Evolutionary conservation across 768 basidiomycete species (phyloP), one percentile per base, ranked within the genome.

Genomic region (Boletus insuetus): DNA sequence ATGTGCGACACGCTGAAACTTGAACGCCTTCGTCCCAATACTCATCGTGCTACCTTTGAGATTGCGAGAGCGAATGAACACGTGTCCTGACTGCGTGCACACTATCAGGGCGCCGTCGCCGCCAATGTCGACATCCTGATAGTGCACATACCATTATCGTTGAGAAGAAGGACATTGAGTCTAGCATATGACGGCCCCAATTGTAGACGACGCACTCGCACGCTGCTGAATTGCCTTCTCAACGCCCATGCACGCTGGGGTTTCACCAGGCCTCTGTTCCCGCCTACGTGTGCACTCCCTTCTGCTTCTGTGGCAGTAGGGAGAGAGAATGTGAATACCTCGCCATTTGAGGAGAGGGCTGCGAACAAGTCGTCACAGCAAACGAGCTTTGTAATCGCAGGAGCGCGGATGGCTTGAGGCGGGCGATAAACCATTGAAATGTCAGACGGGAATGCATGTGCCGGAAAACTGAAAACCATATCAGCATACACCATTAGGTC

Each of bases 41-140:
- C 63, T 64, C 49, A 56, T 69, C 66, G 51, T 49, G 20, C 44
- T 53, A 6, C 52, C 59, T 59, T 65, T 72, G 51, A 58, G 56
- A 54, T 74, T 83, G 26, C 92, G 82, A 19, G 84, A 79, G 22
- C 94, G 87, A 22, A 95, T 79, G 65, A 89, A 98, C 32, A 96
- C 94, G 63, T 98, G 94, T 0, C 96, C 96, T 5, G 96, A 95
- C 58, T 89, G 85, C 2, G 96, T 98, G 73, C 92, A 97, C 44
- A 98, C 80, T 66, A 97, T 87, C 64, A 97, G 82, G 16, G 88
- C 83, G 5, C 94, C 92, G 59, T 97, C 94, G 1, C 85, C 76
- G 19, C 93, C 92, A 14, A 98, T 77, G 0, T 93, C 94, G 10
- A 96, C 89, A 62, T 98, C 96, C 86, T 89, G 61, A 48, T 38